A percentile compares a stretch with the other conserved stretches of the same genome.
Conservation (phyloP, 2,329 filamentous ascomycete species). For the Nannizzia gypsea region DNA sequence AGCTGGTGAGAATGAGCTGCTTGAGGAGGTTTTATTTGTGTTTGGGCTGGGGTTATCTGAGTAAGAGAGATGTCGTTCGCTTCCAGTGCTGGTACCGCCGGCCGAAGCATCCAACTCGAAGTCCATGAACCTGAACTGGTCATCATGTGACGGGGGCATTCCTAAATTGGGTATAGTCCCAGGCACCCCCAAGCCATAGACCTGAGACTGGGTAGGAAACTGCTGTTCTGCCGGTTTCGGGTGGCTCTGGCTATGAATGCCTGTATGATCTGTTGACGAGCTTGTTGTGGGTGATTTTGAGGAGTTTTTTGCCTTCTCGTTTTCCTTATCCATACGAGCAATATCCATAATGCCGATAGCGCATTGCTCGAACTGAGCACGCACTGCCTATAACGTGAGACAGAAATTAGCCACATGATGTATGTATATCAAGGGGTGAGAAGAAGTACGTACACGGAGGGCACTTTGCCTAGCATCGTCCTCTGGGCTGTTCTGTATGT, state of each 20-base stretch:
- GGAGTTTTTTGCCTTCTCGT: not conserved
- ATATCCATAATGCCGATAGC: not conserved
- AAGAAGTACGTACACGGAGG: not conserved
- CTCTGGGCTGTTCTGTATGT: not conserved
- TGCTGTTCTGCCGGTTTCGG: not conserved
- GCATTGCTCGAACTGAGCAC: not conserved
- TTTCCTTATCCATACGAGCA: not conserved
- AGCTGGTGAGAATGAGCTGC: conserved; percentile 24
- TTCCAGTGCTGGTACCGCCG: conserved; percentile 18
- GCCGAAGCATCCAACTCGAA: conserved; percentile 26
- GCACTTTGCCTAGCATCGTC: not conserved
- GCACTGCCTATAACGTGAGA: conserved; percentile 12
- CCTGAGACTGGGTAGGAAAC: not conserved
- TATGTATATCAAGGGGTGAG: not conserved
- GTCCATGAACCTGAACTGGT: conserved; percentile 12
- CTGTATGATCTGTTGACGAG: not conserved
- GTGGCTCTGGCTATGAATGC: not conserved
- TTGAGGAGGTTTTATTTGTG: conserved; percentile 28
- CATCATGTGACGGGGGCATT: conserved; percentile 6
- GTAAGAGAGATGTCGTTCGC: conserved; percentile 21
- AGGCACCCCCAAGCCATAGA: not conserved
- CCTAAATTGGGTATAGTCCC: not conserved
- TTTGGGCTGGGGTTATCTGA: conserved; percentile 28
- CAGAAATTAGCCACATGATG: not conserved
- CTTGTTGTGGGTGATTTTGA: not conserved